These are phyloP conservation scores for Psophocarpus tetragonolobus DNA, from an alignment of 306 rosid genomes.

Conservation along the genomic window DNA sequence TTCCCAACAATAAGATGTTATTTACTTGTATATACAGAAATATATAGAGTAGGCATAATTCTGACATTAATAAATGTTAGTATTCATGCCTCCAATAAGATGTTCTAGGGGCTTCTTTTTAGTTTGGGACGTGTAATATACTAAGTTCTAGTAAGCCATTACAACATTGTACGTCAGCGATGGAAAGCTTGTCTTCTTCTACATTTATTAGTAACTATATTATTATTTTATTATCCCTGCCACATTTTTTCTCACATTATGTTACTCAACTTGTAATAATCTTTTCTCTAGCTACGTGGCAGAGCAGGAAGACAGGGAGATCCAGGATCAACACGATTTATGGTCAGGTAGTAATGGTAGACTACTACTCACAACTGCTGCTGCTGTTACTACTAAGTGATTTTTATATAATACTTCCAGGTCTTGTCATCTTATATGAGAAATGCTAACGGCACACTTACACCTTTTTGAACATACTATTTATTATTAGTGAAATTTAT, in stretches of 20 bases:
- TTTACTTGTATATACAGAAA: background rate
- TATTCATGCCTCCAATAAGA: background rate
- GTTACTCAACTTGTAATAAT: slow-evolving; percentile 22
- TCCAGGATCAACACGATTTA: slow-evolving; percentile 98
- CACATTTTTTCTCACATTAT: slow-evolving; percentile 22
- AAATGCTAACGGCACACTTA: too few species aligned
- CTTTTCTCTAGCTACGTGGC: slow-evolving; percentile 84
- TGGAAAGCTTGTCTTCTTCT: slow-evolving; percentile 13
- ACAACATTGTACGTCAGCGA: background rate
- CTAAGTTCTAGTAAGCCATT: slow-evolving; percentile 4
- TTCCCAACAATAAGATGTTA: too few species aligned
- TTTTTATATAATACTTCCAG: background rate
- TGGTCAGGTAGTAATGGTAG: slow-evolving; percentile 83
- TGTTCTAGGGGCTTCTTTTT: background rate
- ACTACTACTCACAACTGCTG: slow-evolving; percentile 21
- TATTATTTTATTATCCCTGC: background rate
- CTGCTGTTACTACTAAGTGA: background rate
- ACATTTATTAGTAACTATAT: background rate
- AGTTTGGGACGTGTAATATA: background rate
- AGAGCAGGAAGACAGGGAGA: slow-evolving; percentile 99
- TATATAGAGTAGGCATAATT: background rate
- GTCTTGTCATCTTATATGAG: background rate
- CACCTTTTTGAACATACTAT: too few species aligned
- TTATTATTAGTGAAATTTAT: too few species aligned
- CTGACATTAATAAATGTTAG: background rate